These are phyloP conservation scores for Phytophthora sansomeana DNA, from an alignment of 352 stramenopile genomes.

Conservation along the genomic window DNA sequence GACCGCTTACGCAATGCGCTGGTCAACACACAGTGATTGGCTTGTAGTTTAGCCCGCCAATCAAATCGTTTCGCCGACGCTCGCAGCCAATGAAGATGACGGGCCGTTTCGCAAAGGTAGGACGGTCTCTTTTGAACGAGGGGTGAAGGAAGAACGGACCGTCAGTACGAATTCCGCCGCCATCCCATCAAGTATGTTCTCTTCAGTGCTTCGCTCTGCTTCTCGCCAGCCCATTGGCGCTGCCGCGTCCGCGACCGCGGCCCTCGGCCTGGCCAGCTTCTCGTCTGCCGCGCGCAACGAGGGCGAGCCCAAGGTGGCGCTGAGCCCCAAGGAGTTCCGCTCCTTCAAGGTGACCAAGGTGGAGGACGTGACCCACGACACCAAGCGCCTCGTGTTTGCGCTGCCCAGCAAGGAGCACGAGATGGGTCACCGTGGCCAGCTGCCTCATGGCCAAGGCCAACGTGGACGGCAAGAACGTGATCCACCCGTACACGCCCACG, in stretches of 20 bases:
- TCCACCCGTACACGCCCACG: conserved; percentile 86
- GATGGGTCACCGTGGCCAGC: conserved; percentile 70
- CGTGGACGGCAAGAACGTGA: conserved; percentile 69
- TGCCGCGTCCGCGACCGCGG: conserved; percentile 37
- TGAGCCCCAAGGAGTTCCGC: conserved; percentile 68
- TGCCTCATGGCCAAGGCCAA: conserved; percentile 70
- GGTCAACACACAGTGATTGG: background rate
- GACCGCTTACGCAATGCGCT: conserved; percentile 2
- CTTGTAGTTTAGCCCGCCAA: conserved; percentile 11
- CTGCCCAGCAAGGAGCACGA: conserved; percentile 65
- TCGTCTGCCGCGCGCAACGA: conserved; percentile 38
- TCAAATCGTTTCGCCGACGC: conserved; percentile 3
- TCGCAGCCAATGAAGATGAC: conserved; percentile 25
- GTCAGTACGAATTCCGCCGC: conserved; percentile 26
- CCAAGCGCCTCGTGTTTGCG: conserved; percentile 63
- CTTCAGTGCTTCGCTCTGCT: conserved; percentile 34
- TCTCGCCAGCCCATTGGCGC: conserved; percentile 23
- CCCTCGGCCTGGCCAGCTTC: conserved; percentile 39
- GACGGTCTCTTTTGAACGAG: conserved; percentile 29
- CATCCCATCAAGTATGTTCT: conserved; percentile 35
- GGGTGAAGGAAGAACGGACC: conserved; percentile 22
- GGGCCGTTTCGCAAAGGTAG: conserved; percentile 15
- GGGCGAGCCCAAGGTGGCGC: conserved; percentile 53
- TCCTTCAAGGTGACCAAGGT: conserved; percentile 71
- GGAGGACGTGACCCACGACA: conserved; percentile 70